These are phyloP conservation scores for Vitis rotundifolia DNA, from an alignment of 164 flowering plant species.

Conservation along the genomic window DNA sequence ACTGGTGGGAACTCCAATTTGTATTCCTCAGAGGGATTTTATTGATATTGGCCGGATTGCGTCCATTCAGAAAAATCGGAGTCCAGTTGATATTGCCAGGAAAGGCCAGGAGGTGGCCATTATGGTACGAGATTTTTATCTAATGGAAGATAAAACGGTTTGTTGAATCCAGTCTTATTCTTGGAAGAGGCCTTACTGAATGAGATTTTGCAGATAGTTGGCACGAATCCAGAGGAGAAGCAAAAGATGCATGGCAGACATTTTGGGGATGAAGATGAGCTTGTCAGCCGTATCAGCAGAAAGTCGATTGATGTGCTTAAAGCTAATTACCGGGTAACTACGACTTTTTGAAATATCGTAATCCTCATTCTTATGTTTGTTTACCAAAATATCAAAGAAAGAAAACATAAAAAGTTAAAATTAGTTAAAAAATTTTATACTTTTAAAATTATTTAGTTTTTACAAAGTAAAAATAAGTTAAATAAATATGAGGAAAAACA, in stretches of 20 bases:
- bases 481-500: no score
- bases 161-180: no score
- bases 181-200: no score
- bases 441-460: no score
- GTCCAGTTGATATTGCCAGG: constrained; percentile 81
- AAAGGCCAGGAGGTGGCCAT: constrained; percentile 94
- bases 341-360: no score
- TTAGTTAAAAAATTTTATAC: no score
- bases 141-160: no score
- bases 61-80: constrained; percentile 84
- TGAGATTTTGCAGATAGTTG: constrained; percentile 58
- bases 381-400: no score
- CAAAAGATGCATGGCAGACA: constrained; percentile 93
- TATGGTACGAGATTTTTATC: constrained; percentile 55
- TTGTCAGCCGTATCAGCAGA: constrained; percentile 86
- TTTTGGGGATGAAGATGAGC: constrained; percentile 87
- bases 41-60: no score
- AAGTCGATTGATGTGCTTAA: constrained; percentile 79
- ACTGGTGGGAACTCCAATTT: constrained; percentile 89
- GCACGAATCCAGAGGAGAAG: constrained; percentile 73
- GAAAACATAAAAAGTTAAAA: no score
- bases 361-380: no score
- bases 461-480: no score
- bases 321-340: constrained; percentile 68
- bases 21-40: constrained; percentile 76